Evolutionary conservation across 345 rosid genomes (phyloP), one percentile per base, ranked within the genome.

Genomic region (Heritiera littoralis): DNA sequence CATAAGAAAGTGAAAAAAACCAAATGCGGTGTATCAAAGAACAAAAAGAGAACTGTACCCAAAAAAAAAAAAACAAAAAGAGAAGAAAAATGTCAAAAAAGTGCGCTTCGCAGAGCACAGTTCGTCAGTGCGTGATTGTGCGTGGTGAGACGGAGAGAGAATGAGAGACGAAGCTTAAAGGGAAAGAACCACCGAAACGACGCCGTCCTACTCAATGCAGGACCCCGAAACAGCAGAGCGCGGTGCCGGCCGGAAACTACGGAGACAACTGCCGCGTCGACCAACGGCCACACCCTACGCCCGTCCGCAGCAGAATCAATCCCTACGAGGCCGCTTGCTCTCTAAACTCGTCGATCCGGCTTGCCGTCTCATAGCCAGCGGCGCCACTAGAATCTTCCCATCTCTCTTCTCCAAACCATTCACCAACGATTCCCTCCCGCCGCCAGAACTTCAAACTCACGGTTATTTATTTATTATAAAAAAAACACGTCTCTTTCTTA

Each of bases 291-390:
- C 61, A 23, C 23, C 85, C 58, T 90, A 88, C n/a, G 92, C 97
- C 20, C 91, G 92, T 68, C 76, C 92, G 45, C 87, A 79, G 43
- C 87, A 84, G 64, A 84, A 73, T 75, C 86, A 83, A 61, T 35
- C 81, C 40, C 87, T 80, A 75, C 86, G 87, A 46, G 72, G 88
- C 72, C 86, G 89, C 9, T 90, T 96, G 91, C 83, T 93, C 73
- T 91, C 93, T 70, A 93, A 83, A 90, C 81, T 91, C 17, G 90
- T 94, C 71, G 89, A 93, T 82, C 98, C 98, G 45, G 98, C 97
- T 79, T 84, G 73, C 83, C 94, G 92, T 75, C 85, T 93, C 43
- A 83, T 94, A 13, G 75, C 90, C 61, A 87, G 88, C 77, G 94
- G 98, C 59, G 96, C 94, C 80, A 87, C 88, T 55, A 85, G 79